A percentile compares a stretch with the other conserved stretches of the same genome.
Conservation (phyloP, 108 stramenopile species). For the Stephanodiscus minutulus region DNA sequence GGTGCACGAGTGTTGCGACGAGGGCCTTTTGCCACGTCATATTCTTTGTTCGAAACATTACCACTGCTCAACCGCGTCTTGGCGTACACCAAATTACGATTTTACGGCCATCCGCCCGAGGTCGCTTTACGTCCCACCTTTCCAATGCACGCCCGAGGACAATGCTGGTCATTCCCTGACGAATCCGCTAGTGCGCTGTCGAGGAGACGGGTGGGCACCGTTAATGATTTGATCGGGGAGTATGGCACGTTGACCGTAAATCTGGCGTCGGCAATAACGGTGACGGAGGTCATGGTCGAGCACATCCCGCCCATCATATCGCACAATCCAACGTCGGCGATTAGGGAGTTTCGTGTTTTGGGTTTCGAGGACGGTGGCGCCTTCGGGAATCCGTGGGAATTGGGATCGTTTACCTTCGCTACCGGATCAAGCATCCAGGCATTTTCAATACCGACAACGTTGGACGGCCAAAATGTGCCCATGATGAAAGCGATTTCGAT, state of each 20-base stretch:
- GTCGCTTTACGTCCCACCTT: constrained; percentile 72
- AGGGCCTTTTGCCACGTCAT: constrained; percentile 66
- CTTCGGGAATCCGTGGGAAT: constrained; percentile 50
- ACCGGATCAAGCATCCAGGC: constrained; percentile 46
- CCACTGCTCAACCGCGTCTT: constrained; percentile 72
- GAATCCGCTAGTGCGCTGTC: constrained; percentile 20
- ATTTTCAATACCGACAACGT: constrained; percentile 54
- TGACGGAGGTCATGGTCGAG: constrained; percentile 65
- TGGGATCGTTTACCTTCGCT: constrained; percentile 49
- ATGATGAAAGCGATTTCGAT: constrained; percentile 65
- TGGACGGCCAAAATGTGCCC: constrained; percentile 55
- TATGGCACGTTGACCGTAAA: constrained; percentile 70
- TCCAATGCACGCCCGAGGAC: constrained; percentile 62
- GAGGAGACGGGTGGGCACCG: constrained; percentile 2
- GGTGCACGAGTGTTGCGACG: constrained; percentile 66
- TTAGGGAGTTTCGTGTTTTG: constrained; percentile 15
- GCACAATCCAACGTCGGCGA: constrained; percentile 29
- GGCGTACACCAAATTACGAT: constrained; percentile 54
- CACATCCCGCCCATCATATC: constrained; percentile 55
- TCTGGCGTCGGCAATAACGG: constrained; percentile 50
- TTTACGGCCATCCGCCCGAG: constrained; percentile 84
- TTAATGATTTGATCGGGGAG: constrained; percentile 51
- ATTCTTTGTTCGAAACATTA: constrained; percentile 63
- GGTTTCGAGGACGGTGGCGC: constrained; percentile 56
- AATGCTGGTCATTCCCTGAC: constrained; percentile 82